Base-by-base conservation (phyloP, 192 early-diverging fungal genomes). In the Coemansia erecta region DNA sequence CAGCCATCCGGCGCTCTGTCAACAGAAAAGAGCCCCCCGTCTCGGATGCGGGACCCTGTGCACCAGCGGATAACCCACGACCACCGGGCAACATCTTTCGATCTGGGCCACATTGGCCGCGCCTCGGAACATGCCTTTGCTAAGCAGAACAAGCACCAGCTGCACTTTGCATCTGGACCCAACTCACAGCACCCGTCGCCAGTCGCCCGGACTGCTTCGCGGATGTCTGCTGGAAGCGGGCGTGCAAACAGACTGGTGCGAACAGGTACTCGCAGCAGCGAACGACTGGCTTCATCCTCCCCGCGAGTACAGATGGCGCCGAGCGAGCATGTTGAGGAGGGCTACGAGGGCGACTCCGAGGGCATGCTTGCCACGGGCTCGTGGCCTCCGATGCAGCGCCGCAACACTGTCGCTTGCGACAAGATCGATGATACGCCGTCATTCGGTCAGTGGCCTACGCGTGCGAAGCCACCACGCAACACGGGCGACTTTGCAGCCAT, bases 391-490 rank as follows among this genome's bases (percentile, higher is more conserved):
- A 61, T 80, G 64, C 71, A 70, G 58, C 66, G 77, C 15, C 63
- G 77, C 42, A 80, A 80, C 64, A 80, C 77, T 12, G 71, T 80
- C 39, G 71, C 77, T 17, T 72, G 77, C 56, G 77, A 80, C 56
- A 70, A 67, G 60, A 43, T 74, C 0, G 64, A 65, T 12, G 63
- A 60, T 1, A 23, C 31, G 35, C 28, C 64, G 4, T 37, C 37
- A 14, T 33, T 61, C 8, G 28, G 24, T 14, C 53, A 54, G 39
- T 60, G 49, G 43, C 21, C 72, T 14, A 47, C 56, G 17, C 46
- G 63, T 41, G 50, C 52, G 64, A 64, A 61, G 58, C 51, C 58
- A 68, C 35, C 64, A 18, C 68, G 77, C 41, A 80, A 70, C 61
- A 80, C 72, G 9, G 61, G 70, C 63, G 77, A 74, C 58, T 74